Percentiles rank a stretch among this genome's conserved stretches.
Conservation (phyloP, 1,284 basidiomycete species). For the Anthracocystis setariae region DNA sequence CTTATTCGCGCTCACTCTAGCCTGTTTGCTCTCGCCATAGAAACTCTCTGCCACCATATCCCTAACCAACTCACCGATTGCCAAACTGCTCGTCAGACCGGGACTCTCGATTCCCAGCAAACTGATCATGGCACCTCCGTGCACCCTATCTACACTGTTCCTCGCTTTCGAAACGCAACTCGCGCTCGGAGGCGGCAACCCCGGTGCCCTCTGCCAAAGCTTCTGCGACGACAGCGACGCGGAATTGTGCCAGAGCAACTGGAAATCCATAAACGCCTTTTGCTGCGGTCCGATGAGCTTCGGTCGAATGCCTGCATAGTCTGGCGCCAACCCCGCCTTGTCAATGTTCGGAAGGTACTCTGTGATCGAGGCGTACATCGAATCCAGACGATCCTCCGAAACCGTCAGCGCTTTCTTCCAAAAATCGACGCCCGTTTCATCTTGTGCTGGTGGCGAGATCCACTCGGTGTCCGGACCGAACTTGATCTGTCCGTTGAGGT, state of each 20-base stretch:
- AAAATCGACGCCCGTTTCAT: constrained; percentile 45
- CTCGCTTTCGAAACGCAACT: constrained; percentile 19
- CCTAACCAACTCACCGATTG: constrained; percentile 71
- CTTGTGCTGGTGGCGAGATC: constrained; percentile 70
- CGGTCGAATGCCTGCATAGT: constrained; percentile 91
- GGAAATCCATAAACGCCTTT: constrained; percentile 84
- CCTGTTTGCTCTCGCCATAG: constrained; percentile 58
- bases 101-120: constrained; percentile 73
- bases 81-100: constrained; percentile 71
- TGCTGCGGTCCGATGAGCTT: constrained; percentile 80
- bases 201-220: constrained; percentile 57
- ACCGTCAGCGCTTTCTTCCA: constrained; percentile 49
- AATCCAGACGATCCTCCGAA: constrained; percentile 49
- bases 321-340: constrained; percentile 77
- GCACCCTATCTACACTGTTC: constrained; percentile 7
- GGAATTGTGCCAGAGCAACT: constrained; percentile 67
- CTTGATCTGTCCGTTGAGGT: constrained; percentile 83
- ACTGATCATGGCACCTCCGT: constrained; percentile 59
- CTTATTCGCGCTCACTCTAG: constrained; percentile 23
- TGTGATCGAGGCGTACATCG: constrained; percentile 59
- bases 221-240: constrained; percentile 41
- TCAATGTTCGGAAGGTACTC: constrained; percentile 79
- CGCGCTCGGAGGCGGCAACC: constrained; percentile 15
- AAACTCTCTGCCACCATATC: constrained; percentile 68
- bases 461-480: constrained; percentile 96